Conservation (phyloP, 805 yeast species). For the Candida stauntonica region DNA sequence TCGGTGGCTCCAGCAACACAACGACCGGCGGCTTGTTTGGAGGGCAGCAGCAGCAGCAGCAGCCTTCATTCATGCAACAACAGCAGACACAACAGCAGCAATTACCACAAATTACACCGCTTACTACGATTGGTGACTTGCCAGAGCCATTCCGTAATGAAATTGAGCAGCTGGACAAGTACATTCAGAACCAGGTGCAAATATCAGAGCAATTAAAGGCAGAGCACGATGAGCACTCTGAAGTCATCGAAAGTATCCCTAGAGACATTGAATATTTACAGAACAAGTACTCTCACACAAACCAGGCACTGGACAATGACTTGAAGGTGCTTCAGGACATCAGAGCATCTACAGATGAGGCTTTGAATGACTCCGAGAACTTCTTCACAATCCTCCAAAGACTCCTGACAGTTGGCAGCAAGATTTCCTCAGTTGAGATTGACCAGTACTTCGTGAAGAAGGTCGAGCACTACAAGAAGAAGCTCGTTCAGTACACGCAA, state of each 20-base stretch:
- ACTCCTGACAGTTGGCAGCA: constrained; percentile 49
- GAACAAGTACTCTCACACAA: constrained; percentile 57
- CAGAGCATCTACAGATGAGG: constrained; percentile 39
- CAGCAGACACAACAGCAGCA: constrained; percentile 28
- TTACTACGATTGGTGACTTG: constrained; percentile 71
- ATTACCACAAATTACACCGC: constrained; percentile 53
- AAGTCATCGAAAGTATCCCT: constrained; percentile 65
- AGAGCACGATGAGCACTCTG: constrained; percentile 57
- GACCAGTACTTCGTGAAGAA: constrained; percentile 51
- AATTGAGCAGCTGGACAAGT: constrained; percentile 64
- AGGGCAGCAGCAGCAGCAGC: constrained; percentile 12
- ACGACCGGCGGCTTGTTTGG: constrained; percentile 40
- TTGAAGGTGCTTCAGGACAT: constrained; percentile 41
- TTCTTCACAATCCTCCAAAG: constrained; percentile 51
- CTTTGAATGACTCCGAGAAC: constrained; percentile 43
- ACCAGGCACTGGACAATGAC: constrained; percentile 55
- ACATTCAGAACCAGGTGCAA: constrained; percentile 68
- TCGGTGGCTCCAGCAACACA: constrained; percentile 22
- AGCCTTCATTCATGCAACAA: constrained; percentile 11
- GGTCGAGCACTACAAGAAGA: constrained; percentile 33
- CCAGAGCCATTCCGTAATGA: constrained; percentile 69
- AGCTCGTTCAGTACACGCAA: constrained; percentile 46
- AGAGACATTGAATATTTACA: constrained; percentile 63
- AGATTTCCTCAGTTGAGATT: constrained; percentile 50
- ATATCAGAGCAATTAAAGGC: constrained; percentile 65